Evolutionary conservation across 2,329 filamentous ascomycete genomes (phyloP).

Genomic region (Hypoxylon sp.): DNA sequence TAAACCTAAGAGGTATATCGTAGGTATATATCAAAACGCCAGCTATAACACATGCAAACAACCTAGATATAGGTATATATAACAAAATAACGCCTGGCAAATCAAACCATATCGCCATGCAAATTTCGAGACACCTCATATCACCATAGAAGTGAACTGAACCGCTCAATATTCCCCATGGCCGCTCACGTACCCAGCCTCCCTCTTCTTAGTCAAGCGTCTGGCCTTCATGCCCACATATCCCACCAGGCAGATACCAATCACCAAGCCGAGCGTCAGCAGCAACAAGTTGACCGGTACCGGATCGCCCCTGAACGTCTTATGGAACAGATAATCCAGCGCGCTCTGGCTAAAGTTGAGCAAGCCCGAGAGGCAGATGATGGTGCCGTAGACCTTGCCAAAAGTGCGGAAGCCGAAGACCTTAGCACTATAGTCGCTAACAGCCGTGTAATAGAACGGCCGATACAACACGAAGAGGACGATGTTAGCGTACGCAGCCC

Average conservation of each 20-base stretch:
- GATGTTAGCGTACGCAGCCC: constrained; percentile 83
- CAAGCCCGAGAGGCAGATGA: constrained; percentile 87
- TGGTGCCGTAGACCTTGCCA: constrained; percentile 92
- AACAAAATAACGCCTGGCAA: constrained; percentile 1
- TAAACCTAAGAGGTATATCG: constrained; percentile 23
- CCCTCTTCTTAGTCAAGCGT: constrained; percentile 46
- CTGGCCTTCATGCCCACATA: constrained; percentile 70
- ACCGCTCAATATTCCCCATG: constrained; percentile 38
- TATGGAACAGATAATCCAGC: constrained; percentile 83
- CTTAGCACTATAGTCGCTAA: constrained; percentile 91
- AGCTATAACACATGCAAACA: constrained; percentile 9
- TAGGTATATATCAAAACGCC: constrained; percentile 23
- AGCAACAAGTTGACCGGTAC: constrained; percentile 82
- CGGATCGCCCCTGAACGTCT: constrained; percentile 78
- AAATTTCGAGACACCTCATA: constrained; percentile 21
- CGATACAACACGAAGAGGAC: constrained; percentile 86
- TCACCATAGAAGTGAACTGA: constrained; percentile 1
- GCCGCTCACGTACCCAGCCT: constrained; percentile 29
- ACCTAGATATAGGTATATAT: not conserved
- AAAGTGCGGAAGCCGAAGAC: constrained; percentile 94
- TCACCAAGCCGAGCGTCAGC: constrained; percentile 70
- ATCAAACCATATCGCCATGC: constrained; percentile 34
- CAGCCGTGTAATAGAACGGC: constrained; percentile 91
- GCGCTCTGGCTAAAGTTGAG: constrained; percentile 88
- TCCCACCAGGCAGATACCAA: constrained; percentile 75